Evolutionary conservation across 805 yeast genomes (phyloP), one percentile per base, ranked within the genome.

Genomic region (Candida ipomoeae): DNA sequence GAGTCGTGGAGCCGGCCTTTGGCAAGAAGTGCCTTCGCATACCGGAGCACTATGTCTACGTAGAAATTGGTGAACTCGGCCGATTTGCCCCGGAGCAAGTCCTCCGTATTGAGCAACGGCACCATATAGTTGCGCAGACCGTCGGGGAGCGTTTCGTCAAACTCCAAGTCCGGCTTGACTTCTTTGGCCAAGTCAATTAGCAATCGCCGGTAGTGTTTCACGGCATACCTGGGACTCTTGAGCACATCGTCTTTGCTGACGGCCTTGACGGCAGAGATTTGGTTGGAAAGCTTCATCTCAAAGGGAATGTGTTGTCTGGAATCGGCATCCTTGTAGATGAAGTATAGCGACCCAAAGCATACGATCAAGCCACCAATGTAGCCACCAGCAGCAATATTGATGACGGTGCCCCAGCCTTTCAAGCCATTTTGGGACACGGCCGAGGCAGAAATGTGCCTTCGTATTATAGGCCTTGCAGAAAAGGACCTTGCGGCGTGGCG

Each of bases 171-270:
- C 3, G 68, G 63, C 42, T 62, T 56, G 11, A 48, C 67, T 33
- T 57, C 58, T 33, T 59, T 59, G 18, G 73, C 73, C 50, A 73
- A 50, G 40, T 69, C 69, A 8, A 70, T 55, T 42, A 73, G 57
- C 8, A 73, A 55, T 49, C 74, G 59, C 40, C 74, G 54, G 56
- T 73, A 73, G 58, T 73, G 77, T 51, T 73, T 73, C 3, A 68
- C 75, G 6, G 78, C 74, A 52, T 69, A 65, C 36, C 74, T 58
- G 20, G 78, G 78, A 49, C 72, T 67, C 45, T 58, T 61, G 50
- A 73, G 59, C 17, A 69, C 75, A 50, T 73, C 78, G 54, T 73
- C 78, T 52, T 73, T 73, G 52, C 71, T 69, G 40, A 73, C 64
- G 17, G 75, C 78, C 53, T 69, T 71, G 17, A 73, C 77, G 0